Evolutionary conservation across 2,329 filamentous ascomycete species (phyloP), one percentile per base, ranked within the genome.

Genomic region (Cordyceps cicadae): DNA sequence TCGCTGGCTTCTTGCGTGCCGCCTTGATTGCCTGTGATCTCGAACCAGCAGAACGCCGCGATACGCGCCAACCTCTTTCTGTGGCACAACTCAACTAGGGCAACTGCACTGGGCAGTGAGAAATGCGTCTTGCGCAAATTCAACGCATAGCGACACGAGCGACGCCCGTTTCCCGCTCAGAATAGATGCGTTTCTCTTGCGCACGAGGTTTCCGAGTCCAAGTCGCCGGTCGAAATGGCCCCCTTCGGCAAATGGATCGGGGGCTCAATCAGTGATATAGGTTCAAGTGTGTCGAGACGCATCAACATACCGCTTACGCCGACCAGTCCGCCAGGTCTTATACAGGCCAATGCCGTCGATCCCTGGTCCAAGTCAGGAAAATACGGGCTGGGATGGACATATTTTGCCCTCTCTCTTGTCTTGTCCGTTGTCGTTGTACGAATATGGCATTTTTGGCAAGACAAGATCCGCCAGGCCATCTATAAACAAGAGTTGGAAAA

Each of bases 391-490:
- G 90, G 88, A 61, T 96, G 91, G 86, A 90, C 93, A 15, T 96
- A 95, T 74, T 95, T 96, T 69, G 86, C 88, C 57, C 73, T 95
- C 54, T 84, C 87, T 55, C 73, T 97, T 62, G 80, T 92, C 64
- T 81, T 82, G 32, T 68, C 84, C 59, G 86, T 92, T 5, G 76
- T 88, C 12, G 68, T 87, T 12, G 79, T 93, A 70, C 86, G 91
- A 66, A 81, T 89, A 70, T 96, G 92, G 80, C 89, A 96, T 73
- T 87, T 88, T 66, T 96, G 91, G 87, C 91, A 92, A 67, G 92
- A 97, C 77, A 95, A 94, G 76, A 90, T 96, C 66, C 85, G 92
- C 66, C 89, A 92, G 66, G 92, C 91, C 64, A 84, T 94, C 63
- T 90, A 94, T 76, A 93, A 95, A 76, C 87, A 94, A 70, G 86